These are phyloP conservation scores for Colletotrichum orchidophilum DNA, from an alignment of 2,329 filamentous ascomycete genomes.

Conservation along the genomic window DNA sequence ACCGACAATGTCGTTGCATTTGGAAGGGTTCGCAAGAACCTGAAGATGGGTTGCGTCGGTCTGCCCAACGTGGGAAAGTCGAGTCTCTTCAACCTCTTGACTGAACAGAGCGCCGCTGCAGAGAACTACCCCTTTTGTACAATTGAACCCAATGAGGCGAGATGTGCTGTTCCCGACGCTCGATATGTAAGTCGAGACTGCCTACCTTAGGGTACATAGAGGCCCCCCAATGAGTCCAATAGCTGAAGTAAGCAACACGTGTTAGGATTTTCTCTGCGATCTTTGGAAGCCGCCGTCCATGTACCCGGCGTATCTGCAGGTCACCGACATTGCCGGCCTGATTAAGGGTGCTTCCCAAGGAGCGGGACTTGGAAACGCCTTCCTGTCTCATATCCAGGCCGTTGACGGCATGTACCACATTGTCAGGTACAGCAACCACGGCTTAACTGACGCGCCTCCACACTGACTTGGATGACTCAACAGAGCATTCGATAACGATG, in stretches of 20 bases:
- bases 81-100: conserved; percentile 56
- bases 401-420: conserved; percentile 57
- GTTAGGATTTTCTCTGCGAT: conserved; percentile 54
- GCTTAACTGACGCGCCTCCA: neutral
- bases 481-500: neutral
- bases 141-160: conserved; percentile 57
- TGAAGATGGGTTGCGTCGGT: conserved; percentile 58
- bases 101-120: conserved; percentile 54
- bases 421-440: conserved; percentile 44
- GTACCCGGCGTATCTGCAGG: conserved; percentile 55
- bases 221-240: too few relatives aligned
- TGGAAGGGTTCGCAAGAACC: conserved; percentile 53
- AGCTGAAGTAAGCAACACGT: conserved; percentile 15
- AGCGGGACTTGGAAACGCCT: conserved; percentile 55
- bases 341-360: conserved; percentile 56
- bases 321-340: conserved; percentile 56
- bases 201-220: too few relatives aligned
- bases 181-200: conserved; percentile 49
- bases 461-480: neutral
- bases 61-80: conserved; percentile 57
- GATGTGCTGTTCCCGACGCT: conserved; percentile 54
- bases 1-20: conserved; percentile 52
- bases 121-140: conserved; percentile 58
- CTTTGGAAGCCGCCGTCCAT: conserved; percentile 56
- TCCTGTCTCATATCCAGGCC: conserved; percentile 55